Evolutionary conservation across 805 yeast species (phyloP).

Genomic region (Saccharomyces eubayanus): DNA sequence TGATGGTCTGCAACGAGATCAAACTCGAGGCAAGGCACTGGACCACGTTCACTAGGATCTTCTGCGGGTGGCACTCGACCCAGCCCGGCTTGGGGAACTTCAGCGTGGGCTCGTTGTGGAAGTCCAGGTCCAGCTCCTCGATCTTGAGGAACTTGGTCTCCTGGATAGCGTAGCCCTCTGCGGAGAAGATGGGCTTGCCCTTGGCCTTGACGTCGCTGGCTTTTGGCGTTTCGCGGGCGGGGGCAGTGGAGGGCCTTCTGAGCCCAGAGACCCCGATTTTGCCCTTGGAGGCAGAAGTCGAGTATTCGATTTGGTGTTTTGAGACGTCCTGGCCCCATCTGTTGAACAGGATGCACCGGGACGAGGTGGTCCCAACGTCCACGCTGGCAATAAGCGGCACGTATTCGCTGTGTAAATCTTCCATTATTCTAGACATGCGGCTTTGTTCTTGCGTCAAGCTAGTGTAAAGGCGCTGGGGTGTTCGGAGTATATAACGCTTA

Average conservation of each 20-base stretch:
- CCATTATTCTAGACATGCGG: neutral
- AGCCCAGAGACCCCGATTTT: conserved; percentile 37
- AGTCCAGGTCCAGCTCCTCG: conserved; percentile 39
- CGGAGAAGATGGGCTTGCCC: conserved; percentile 49
- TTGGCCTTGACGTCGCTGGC: neutral
- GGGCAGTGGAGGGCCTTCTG: conserved; percentile 35
- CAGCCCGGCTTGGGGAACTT: conserved; percentile 78
- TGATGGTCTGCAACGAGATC: conserved; percentile 47
- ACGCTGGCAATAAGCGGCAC: conserved; percentile 55
- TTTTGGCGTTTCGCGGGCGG: neutral
- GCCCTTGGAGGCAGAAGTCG: conserved; percentile 59
- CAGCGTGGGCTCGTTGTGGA: conserved; percentile 53
- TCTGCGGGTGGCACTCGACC: conserved; percentile 89
- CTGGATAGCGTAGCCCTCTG: conserved; percentile 65
- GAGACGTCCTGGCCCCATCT: conserved; percentile 70
- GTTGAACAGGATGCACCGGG: conserved; percentile 76
- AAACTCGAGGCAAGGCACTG: conserved; percentile 68
- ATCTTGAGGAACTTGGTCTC: conserved; percentile 52
- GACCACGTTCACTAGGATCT: conserved; percentile 61
- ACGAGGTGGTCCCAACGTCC: conserved; percentile 88
- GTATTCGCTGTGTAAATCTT: neutral
- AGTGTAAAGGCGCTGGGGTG: neutral
- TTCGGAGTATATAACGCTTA: neutral
- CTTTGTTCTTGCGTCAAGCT: neutral
- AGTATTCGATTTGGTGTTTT: conserved; percentile 83